Evolutionary conservation across 192 early-diverging fungal species (phyloP).

Genomic region (Entomortierella lignicola): DNA sequence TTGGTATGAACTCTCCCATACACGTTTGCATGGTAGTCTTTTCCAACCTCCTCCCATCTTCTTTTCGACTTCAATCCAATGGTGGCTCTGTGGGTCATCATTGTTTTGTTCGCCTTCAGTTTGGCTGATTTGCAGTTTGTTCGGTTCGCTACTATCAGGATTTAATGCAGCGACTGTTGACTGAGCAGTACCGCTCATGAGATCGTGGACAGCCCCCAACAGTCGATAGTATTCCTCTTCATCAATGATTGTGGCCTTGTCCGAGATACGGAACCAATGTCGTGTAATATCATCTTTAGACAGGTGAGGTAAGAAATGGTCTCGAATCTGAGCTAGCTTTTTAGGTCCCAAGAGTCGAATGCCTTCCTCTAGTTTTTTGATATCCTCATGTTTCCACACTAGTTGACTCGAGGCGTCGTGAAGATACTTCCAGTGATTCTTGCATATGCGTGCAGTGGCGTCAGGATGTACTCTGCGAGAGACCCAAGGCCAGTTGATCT

Average conservation of each 20-base stretch:
- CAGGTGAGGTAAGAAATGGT: constrained; percentile 37
- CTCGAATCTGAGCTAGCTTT: constrained; percentile 18
- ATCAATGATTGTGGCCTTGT: constrained; percentile 25
- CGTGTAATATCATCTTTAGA: constrained; percentile 35
- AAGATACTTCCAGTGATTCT: constrained; percentile 40
- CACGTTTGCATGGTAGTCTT: constrained; percentile 21
- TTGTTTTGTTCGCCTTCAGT: not conserved
- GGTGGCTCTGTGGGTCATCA: not conserved
- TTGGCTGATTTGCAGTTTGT: too few species aligned
- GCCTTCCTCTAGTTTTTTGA: constrained; percentile 32
- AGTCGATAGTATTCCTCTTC: constrained; percentile 31
- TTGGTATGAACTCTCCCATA: constrained; percentile 41
- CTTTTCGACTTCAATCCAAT: constrained; percentile 24
- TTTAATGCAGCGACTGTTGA: too few species aligned
- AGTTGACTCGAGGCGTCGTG: constrained; percentile 9
- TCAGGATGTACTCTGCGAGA: constrained; percentile 21
- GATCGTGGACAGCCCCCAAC: constrained; percentile 1
- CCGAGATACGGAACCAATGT: constrained; percentile 40
- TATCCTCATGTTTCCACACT: constrained; percentile 25
- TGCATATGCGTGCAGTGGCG: constrained; percentile 13
- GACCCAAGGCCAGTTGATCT: constrained; percentile 43
- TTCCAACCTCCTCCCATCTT: constrained; percentile 33
- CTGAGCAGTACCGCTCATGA: not conserved
- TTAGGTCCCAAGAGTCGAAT: constrained; percentile 31
- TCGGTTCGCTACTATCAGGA: too few species aligned